Conservation (phyloP, 192 early-diverging fungal species). For the Linnemannia schmuckeri region DNA sequence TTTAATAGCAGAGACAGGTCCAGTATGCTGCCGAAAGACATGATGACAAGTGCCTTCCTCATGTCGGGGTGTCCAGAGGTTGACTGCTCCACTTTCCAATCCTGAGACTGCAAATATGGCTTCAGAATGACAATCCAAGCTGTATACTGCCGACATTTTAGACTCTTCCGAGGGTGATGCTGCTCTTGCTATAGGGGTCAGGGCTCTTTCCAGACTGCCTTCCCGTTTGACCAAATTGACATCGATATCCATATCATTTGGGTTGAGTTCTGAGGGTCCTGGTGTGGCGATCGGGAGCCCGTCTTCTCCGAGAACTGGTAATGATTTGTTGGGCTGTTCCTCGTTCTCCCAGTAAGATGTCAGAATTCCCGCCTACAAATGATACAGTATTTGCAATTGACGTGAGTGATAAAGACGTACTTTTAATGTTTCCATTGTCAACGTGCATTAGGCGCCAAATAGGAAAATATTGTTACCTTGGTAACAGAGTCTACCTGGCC, state of each 20-base stretch:
- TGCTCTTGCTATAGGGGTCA: slow-evolving; percentile 20
- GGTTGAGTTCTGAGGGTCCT: background rate
- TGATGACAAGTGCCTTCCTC: slow-evolving; percentile 94
- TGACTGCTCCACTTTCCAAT: slow-evolving; percentile 85
- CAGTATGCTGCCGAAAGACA: slow-evolving; percentile 83
- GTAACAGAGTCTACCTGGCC: slow-evolving; percentile 88
- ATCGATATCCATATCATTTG: slow-evolving; percentile 35
- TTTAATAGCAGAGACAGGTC: slow-evolving; percentile 86
- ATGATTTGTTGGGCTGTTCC: slow-evolving; percentile 65
- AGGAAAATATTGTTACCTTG: slow-evolving; percentile 59
- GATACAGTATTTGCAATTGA: background rate
- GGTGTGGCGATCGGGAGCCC: slow-evolving; percentile 10
- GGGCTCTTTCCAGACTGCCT: slow-evolving; percentile 14
- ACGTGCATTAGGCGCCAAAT: background rate
- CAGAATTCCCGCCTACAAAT: slow-evolving; percentile 74
- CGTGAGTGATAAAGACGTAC: background rate
- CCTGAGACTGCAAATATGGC: slow-evolving; percentile 89
- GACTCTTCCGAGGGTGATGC: slow-evolving; percentile 58
- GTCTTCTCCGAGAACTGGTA: slow-evolving; percentile 23
- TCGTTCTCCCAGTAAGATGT: slow-evolving; percentile 90
- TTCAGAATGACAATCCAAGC: slow-evolving; percentile 93
- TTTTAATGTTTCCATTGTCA: background rate
- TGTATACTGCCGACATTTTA: slow-evolving; percentile 92
- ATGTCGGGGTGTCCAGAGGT: slow-evolving; percentile 89
- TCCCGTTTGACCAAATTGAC: slow-evolving; percentile 36